Base-by-base conservation (phyloP, 768 basidiomycete genomes). In the Auricularia sp. region DNA sequence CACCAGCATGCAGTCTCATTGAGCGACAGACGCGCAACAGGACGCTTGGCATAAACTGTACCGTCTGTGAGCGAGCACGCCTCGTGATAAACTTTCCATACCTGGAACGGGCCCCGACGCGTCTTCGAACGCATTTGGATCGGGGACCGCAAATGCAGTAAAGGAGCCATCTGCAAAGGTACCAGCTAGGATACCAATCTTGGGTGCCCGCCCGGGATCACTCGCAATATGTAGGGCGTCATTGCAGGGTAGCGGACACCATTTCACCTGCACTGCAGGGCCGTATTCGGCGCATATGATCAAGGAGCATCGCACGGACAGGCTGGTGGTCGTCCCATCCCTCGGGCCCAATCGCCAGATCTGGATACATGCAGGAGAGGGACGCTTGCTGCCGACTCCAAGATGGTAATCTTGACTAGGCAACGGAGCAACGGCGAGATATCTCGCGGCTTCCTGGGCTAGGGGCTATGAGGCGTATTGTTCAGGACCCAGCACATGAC, bases 231-330 rank as follows among this genome's bases (percentile, higher is more conserved):
- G 29, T 23, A 16, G 7, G 33, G 36, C 29, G 64, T 92, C 91
- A 68, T 91, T 84, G 18, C 88, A 85, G 0, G 94, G 93, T 35
- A 93, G 72, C 3, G 96, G 96, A 73, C 95, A 95, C 95, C 96
- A 98, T 74, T 88, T 93, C 14, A 95, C 72, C 61, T 91, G 88
- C 68, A 86, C 83, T 2, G 87, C 89, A 3, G 89, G 83, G 0
- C 95, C 93, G 21, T 80, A 79, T n/a, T 94, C 87, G 8, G 93
- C 68, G 66, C 93, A 95, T 0, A 98, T 70, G 2, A 94, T 86
- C 80, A 97, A 80, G 71, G 92, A 93, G 67, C 94, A 96, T 18
- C 71, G 77, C 79, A 91, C 78, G 74, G 0, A 85, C 85, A 1
- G 66, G 60, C 58, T 82, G 77, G 44, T 71, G 64, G 43, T 44